Evolutionary conservation across 2,329 filamentous ascomycete genomes (phyloP).

Genomic region (Periconia digitata): DNA sequence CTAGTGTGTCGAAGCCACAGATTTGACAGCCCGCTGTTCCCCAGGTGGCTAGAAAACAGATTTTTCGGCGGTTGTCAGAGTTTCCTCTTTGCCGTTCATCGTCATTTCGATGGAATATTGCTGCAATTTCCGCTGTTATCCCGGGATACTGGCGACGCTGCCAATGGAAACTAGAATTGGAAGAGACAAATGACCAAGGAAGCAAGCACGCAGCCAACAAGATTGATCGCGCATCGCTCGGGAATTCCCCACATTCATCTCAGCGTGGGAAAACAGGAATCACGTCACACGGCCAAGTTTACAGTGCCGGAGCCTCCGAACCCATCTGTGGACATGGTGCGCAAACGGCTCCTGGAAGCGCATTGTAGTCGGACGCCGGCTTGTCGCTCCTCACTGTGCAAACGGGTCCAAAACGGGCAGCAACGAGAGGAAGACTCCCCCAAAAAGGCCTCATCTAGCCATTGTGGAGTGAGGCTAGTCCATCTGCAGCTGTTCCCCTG

Average conservation of each 20-base stretch:
- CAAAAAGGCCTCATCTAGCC: neutral
- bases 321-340: conserved; percentile 18
- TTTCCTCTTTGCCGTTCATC: neutral
- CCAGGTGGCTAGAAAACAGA: neutral
- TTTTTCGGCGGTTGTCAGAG: neutral
- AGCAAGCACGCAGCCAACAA: neutral
- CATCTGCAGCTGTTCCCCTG: neutral
- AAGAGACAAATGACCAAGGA: neutral
- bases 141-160: neutral
- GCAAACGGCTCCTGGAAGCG: conserved; percentile 13
- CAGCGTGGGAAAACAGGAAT: neutral
- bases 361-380: conserved; percentile 3
- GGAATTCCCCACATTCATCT: conserved; percentile 2
- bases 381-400: conserved; percentile 4
- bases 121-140: neutral
- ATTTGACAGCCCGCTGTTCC: neutral
- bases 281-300: neutral
- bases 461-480: neutral
- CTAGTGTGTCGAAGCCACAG: neutral
- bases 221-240: conserved; percentile 14
- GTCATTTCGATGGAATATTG: neutral
- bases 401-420: neutral
- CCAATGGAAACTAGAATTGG: neutral
- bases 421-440: neutral
- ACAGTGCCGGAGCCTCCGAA: conserved; percentile 1